A percentile compares a stretch with the other conserved stretches of the same genome.
These are phyloP conservation scores for Schizothecium vesticola DNA, from an alignment of 495 filamentous ascomycete species.

Conservation along the genomic window DNA sequence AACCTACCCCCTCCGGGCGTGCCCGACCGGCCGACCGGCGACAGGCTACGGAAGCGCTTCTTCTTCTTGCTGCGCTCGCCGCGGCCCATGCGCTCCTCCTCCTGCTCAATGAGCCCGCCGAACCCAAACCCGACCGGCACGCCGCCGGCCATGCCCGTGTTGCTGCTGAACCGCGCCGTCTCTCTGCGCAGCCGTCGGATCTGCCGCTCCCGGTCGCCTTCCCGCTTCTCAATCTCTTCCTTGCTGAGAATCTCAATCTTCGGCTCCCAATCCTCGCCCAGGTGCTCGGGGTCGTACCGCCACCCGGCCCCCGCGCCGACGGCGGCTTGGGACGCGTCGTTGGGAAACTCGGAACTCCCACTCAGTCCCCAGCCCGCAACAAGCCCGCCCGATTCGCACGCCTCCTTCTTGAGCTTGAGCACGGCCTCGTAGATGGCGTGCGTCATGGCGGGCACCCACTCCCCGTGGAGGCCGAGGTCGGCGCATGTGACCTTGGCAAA, in stretches of 20 bases:
- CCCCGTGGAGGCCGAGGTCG: constrained; percentile 79
- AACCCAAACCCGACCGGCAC: constrained; percentile 55
- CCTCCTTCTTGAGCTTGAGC: constrained; percentile 88
- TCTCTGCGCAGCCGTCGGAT: constrained; percentile 81
- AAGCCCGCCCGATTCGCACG: constrained; percentile 80
- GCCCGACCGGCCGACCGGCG: constrained; percentile 60
- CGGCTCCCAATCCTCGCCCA: constrained; percentile 91
- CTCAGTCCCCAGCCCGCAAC: constrained; percentile 57
- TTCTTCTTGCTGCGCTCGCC: constrained; percentile 93
- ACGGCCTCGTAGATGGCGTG: constrained; percentile 97
- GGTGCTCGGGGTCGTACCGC: constrained; percentile 86
- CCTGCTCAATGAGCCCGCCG: constrained; percentile 56
- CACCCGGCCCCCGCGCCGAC: constrained; percentile 69
- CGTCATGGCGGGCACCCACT: constrained; percentile 91
- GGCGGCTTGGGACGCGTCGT: constrained; percentile 69
- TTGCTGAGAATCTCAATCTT: constrained; percentile 84
- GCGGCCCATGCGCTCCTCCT: constrained; percentile 65
- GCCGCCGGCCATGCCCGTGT: constrained; percentile 63
- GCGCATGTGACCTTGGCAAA: constrained; percentile 91
- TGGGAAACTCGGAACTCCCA: constrained; percentile 62
- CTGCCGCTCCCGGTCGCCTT: constrained; percentile 90
- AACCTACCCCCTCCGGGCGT: constrained; percentile 61
- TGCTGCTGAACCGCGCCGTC: constrained; percentile 86
- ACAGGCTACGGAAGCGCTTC: constrained; percentile 82
- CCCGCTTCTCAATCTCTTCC: constrained; percentile 96